Evolutionary conservation across 139 green algal genomes (phyloP).

Genomic region (Closterium sp.): DNA sequence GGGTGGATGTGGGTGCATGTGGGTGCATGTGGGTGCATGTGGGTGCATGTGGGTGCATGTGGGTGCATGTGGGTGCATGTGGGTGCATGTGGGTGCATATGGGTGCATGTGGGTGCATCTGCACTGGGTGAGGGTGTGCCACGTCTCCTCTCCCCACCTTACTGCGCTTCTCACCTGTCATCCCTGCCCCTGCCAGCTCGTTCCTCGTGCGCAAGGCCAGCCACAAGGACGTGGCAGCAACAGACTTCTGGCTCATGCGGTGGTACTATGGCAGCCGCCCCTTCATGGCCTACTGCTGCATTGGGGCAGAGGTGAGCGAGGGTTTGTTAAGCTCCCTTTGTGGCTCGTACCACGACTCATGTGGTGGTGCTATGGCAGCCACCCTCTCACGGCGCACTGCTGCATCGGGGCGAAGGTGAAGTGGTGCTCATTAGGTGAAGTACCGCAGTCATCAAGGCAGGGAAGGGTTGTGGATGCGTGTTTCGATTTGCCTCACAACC

Average conservation of each 20-base stretch:
- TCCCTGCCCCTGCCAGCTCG: constrained; percentile 45
- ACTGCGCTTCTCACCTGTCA: too few relatives aligned
- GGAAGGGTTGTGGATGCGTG: background rate
- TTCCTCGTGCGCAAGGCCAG: constrained; percentile 17
- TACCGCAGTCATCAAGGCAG: background rate
- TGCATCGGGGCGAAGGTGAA: constrained; percentile 39
- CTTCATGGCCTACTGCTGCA: constrained; percentile 93
- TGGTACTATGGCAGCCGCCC: constrained; percentile 85
- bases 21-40: too few relatives aligned
- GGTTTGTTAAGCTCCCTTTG: background rate
- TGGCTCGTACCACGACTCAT: constrained; percentile 62
- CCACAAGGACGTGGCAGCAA: constrained; percentile 67
- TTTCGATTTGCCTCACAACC: background rate
- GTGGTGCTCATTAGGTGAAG: background rate
- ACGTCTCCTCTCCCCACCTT: too few relatives aligned
- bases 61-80: too few relatives aligned
- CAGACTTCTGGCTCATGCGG: constrained; percentile 72
- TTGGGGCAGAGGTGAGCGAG: constrained; percentile 44
- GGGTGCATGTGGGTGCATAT: too few relatives aligned
- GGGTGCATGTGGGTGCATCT: too few relatives aligned
- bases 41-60: background rate
- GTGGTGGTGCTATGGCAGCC: constrained; percentile 81
- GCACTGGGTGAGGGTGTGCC: too few relatives aligned
- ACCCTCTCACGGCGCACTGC: constrained; percentile 96
- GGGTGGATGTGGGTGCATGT: too few relatives aligned